These are phyloP conservation scores for Litsea cubeba DNA, from an alignment of 164 flowering plant genomes.

Conservation along the genomic window DNA sequence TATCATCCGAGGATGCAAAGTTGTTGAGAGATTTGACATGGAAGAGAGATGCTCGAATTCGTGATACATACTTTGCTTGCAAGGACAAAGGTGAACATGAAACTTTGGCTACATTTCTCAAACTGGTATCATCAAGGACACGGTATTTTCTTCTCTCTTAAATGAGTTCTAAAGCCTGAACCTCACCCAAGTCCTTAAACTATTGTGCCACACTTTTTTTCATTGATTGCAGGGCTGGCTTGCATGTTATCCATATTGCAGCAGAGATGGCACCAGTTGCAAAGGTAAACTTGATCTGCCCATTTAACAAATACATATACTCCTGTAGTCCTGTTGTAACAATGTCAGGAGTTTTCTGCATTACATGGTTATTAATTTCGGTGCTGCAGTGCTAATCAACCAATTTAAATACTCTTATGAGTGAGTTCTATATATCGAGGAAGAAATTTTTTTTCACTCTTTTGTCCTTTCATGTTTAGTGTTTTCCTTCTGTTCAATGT, in stretches of 20 bases:
- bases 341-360: background rate
- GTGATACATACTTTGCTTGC: constrained; percentile 59
- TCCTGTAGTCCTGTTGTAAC: background rate
- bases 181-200: background rate
- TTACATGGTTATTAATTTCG: background rate
- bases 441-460: no score
- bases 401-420: background rate
- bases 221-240: constrained; percentile 52
- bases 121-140: constrained; percentile 45
- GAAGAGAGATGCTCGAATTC: constrained; percentile 67
- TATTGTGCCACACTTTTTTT: constrained; percentile 10
- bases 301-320: background rate
- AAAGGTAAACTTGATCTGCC: constrained; percentile 50
- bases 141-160: constrained; percentile 34
- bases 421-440: background rate
- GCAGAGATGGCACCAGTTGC: constrained; percentile 99
- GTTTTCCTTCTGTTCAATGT: no score
- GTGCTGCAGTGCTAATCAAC: background rate
- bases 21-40: constrained; percentile 76
- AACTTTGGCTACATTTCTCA: constrained; percentile 45
- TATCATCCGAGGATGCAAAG: constrained; percentile 55
- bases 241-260: constrained; percentile 87
- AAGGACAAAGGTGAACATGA: constrained; percentile 64
- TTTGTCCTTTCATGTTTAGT: no score
- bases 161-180: background rate